A percentile compares a stretch with the other conserved stretches of the same genome.
phyloP scores from a whole-genome alignment of 1,139 yeast species.

The Zygoascus sp. region DNA sequence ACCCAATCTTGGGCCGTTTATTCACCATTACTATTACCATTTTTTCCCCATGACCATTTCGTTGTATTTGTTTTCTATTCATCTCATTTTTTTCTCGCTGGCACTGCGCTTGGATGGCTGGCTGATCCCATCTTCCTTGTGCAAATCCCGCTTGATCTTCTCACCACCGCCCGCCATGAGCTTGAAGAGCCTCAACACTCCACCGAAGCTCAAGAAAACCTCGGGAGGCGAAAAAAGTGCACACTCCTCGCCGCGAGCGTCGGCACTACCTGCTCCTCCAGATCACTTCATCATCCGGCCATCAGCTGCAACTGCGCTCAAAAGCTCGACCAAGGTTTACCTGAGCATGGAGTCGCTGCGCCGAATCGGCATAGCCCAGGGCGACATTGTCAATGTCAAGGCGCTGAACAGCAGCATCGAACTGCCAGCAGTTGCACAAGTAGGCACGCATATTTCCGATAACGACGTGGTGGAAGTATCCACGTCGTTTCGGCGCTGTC shows the following conservation, averaged over 20 bases:
- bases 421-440: background rate
- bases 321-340: conserved; percentile 41
- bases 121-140: too few species aligned
- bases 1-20: too few species aligned
- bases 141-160: too few species aligned
- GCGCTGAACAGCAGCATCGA: conserved; percentile 37
- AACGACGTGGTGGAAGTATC: background rate
- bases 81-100: too few species aligned
- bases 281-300: conserved; percentile 53
- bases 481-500: background rate
- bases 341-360: conserved; percentile 51
- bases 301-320: conserved; percentile 31
- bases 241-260: background rate
- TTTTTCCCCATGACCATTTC: too few species aligned
- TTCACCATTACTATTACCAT: too few species aligned
- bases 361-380: conserved; percentile 50
- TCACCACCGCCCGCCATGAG: too few species aligned
- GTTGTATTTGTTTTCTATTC: too few species aligned
- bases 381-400: conserved; percentile 51
- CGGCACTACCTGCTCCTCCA: conserved; percentile 3
- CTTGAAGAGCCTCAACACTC: conserved; percentile 9
- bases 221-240: conserved; percentile 1
- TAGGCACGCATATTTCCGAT: background rate
- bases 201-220: conserved; percentile 11
- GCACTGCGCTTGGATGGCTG: too few species aligned